Percentiles rank a stretch among this genome's conserved stretches.
These are phyloP conservation scores for Penicillium samsonianum DNA, from an alignment of 495 filamentous ascomycete genomes.

Conservation along the genomic window DNA sequence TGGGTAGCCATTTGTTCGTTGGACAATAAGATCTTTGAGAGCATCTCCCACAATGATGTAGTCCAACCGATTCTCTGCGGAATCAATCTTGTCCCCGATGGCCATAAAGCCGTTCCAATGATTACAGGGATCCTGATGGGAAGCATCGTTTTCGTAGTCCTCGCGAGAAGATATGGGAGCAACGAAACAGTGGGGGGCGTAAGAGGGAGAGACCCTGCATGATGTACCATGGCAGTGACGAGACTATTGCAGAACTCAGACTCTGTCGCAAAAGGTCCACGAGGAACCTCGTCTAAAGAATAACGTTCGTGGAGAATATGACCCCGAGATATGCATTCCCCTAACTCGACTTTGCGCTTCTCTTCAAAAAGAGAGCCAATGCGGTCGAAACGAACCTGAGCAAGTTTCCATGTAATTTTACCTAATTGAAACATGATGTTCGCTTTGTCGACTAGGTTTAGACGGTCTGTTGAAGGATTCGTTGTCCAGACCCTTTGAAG, in stretches of 20 bases:
- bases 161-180: background rate
- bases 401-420: background rate
- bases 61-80: background rate
- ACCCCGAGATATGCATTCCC: background rate
- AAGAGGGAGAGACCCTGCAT: background rate
- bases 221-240: background rate
- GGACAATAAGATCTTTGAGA: background rate
- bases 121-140: background rate
- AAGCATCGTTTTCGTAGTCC: background rate
- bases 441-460: background rate
- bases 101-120: background rate
- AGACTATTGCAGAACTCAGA: background rate
- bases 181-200: background rate
- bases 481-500: background rate
- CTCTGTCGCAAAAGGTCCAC: background rate
- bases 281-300: background rate
- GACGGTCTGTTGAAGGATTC: background rate
- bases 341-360: background rate
- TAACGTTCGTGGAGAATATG: background rate
- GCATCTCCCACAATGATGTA: background rate
- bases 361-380: background rate
- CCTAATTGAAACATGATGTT: background rate
- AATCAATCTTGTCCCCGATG: background rate
- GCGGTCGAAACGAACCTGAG: background rate
- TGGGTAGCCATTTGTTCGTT: background rate